Base-by-base conservation (phyloP, 306 rosid genomes). In the Hippophae gyantsensis region DNA sequence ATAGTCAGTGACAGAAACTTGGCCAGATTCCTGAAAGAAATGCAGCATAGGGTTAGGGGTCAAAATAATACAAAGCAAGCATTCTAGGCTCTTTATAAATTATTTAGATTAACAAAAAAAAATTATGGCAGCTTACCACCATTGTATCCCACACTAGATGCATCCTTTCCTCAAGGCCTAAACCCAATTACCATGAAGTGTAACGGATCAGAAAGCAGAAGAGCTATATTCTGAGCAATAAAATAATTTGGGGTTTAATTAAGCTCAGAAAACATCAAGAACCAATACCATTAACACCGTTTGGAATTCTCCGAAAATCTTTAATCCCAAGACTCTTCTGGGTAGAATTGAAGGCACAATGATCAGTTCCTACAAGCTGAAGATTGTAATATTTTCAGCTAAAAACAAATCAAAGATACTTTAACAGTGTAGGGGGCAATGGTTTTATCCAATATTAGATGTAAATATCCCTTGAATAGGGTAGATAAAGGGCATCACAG, bases 341-440 rank as follows among this genome's bases (percentile, higher is more conserved):
- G 61, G 89, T 85, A 57, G 98, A 90, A 60, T 87, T 90, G 71
- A 83, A 85, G 69, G 70, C 48, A 71, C 95, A 87, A 64, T 87
- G 98, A 69, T 90, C 96, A 6, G 98, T 85, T 71, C 98, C 96
- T 63, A 90, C 92, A 60, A 90, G 83, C 98, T 90, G 95, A 76
- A 78, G 66, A 76, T 73, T 53, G 65, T 14, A 58, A 57, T 75
- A 73, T 12, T 65, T 18, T 41, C 9, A 4, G 10, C 3, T n/a
- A 56, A 9, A 42, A 43, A 0, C 6, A 64, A 47, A 10, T 23
- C 38, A 32, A 32, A 32, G 3, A 32, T 32, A 32, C 3, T 32
- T 32, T 32, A 32, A 32, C 38, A 32, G 38, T 32, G 38, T 32
- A 32, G 38, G 38, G 5, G 38, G 38, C 38, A 32, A 32, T 32